Base-by-base conservation (phyloP, 1,139 yeast species). In the Pichia sp. region DNA sequence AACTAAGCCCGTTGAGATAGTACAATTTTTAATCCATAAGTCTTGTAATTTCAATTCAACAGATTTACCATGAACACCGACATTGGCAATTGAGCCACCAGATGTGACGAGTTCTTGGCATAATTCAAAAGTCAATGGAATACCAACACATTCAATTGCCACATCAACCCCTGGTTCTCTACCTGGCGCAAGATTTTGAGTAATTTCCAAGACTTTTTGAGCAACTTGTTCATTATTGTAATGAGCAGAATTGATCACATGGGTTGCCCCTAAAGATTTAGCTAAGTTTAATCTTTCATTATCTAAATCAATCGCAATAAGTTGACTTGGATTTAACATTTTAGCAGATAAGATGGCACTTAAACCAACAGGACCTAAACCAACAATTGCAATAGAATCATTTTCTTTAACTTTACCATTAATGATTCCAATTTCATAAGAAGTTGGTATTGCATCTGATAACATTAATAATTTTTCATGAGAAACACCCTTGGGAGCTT, bases 341-440 rank as follows among this genome's bases (percentile, higher is more conserved):
- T 68, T 66, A 3, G 73, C 65, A 7, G 73, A 65, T 42, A 71
- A 56, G 50, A 72, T 56, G 2, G 73, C 72, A 12, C 74, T 66
- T 45, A 71, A 59, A 40, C 78, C 78, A 40, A 73, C 72, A 7
- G 77, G 74, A 4, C 78, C 78, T n/a, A 70, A 60, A 39, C 78
- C 79, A 42, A 73, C 73, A 57, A 73, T 66, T 7, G 76, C 78
- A 23, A 73, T 74, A 18, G 65, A 53, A 51, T 72, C 76, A 48
- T 71, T 72, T 46, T 66, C 60, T 44, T 67, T 57, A 40, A 73
- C 68, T 48, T 64, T 58, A 42, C 70, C 74, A 15, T 64, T 55
- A 1, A 72, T 44, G 3, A 73, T 72, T 49, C 76, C 76, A 47
- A 72, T 68, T 57, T 72, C 76, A 54, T 68, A 71, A 40, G 74